Conservation (phyloP, 306 rosid genomes). For the Canavalia gladiata region DNA sequence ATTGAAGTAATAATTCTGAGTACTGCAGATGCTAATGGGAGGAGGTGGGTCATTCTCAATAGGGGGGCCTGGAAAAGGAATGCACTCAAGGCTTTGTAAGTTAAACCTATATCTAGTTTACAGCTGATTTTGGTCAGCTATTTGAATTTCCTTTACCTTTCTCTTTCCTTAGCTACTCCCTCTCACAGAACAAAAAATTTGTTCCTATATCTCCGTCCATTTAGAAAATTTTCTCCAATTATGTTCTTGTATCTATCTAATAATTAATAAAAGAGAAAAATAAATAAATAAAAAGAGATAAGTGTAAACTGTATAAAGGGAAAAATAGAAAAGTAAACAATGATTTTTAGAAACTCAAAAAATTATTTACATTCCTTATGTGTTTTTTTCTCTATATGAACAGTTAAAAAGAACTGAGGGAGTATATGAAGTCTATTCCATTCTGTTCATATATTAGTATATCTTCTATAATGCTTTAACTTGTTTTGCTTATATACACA, state of each 20-base stretch:
- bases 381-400: too few relatives aligned
- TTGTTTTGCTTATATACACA: conserved; percentile 6
- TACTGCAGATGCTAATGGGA: conserved; percentile 88
- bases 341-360: too few relatives aligned
- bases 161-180: neutral
- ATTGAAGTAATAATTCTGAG: conserved; percentile 41
- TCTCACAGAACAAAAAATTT: too few relatives aligned
- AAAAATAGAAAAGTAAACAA: too few relatives aligned
- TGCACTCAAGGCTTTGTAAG: conserved; percentile 94
- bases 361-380: too few relatives aligned
- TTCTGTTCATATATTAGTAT: conserved; percentile 6
- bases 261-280: too few relatives aligned
- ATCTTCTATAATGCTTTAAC: conserved; percentile 18
- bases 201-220: too few relatives aligned
- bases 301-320: too few relatives aligned
- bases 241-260: too few relatives aligned
- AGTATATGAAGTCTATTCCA: conserved; percentile 32
- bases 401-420: too few relatives aligned
- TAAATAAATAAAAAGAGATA: too few relatives aligned
- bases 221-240: too few relatives aligned
- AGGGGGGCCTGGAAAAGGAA: conserved; percentile 72
- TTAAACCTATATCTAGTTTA: conserved; percentile 28
- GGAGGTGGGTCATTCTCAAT: conserved; percentile 86
- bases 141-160: conserved; percentile 3
- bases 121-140: neutral